Evolutionary conservation across 2,329 filamentous ascomycete species (phyloP).

Genomic region (Blastomyces parvus): DNA sequence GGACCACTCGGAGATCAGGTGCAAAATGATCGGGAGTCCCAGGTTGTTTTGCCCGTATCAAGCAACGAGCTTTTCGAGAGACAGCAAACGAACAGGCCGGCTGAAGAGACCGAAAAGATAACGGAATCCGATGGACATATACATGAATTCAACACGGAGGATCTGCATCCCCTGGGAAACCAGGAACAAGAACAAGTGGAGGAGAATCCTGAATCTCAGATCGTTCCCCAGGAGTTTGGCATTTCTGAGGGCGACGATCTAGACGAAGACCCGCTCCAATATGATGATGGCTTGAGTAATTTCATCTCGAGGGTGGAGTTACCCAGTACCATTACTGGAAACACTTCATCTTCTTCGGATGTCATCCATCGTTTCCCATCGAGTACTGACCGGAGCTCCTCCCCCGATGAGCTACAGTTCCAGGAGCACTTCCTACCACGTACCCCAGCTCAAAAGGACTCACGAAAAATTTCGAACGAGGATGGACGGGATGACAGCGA

Average conservation of each 20-base stretch:
- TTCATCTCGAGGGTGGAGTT: neutral
- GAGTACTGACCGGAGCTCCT: conserved; percentile 13
- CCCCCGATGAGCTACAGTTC: conserved; percentile 31
- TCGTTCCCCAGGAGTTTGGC: neutral
- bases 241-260: conserved; percentile 1
- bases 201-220: neutral
- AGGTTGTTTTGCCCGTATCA: neutral
- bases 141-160: neutral
- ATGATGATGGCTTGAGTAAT: neutral
- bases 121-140: neutral
- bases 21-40: neutral
- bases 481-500: conserved; percentile 14
- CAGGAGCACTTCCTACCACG: conserved; percentile 18
- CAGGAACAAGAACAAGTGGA: neutral
- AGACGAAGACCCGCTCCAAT: conserved; percentile 1
- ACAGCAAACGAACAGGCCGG: neutral
- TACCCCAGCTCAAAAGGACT: conserved; percentile 9
- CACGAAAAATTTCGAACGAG: neutral
- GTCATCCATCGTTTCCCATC: neutral
- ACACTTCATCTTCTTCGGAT: conserved; percentile 2
- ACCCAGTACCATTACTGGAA: conserved; percentile 3
- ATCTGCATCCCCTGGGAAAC: neutral
- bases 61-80: neutral
- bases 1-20: neutral
- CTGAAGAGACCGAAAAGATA: neutral